Percentiles rank a stretch among this genome's conserved stretches.
Evolutionary conservation across 1,139 yeast genomes (phyloP).

Genomic region (Debaryomyces psychrophilus): DNA sequence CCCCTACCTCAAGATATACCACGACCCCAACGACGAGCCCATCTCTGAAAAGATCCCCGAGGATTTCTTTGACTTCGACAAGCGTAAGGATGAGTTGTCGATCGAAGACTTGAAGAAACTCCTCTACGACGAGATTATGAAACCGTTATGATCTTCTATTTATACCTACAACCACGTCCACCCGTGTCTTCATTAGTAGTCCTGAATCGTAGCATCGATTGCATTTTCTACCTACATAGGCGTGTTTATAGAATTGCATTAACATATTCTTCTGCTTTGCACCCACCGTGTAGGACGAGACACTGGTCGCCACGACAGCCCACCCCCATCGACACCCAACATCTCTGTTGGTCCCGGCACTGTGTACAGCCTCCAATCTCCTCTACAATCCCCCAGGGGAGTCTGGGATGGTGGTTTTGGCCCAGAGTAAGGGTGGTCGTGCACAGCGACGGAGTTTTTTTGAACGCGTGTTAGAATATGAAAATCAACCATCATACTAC

Average conservation of each 20-base stretch:
- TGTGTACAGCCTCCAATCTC: no score
- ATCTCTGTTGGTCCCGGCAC: background rate
- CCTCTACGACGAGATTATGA: conserved; percentile 60
- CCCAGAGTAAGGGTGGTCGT: background rate
- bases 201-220: background rate
- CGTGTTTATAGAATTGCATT: conserved; percentile 9
- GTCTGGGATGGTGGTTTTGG: background rate
- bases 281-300: background rate
- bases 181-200: background rate
- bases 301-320: no score
- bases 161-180: background rate
- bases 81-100: conserved; percentile 52
- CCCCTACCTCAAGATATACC: conserved; percentile 66
- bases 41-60: conserved; percentile 57
- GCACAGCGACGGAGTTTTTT: conserved; percentile 5
- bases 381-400: background rate
- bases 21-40: conserved; percentile 76
- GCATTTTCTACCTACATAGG: conserved; percentile 7
- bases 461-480: conserved; percentile 12
- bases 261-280: conserved; percentile 1
- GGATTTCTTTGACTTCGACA: conserved; percentile 66
- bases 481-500: conserved; percentile 5
- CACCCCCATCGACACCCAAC: background rate
- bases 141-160: conserved; percentile 26
- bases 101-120: conserved; percentile 52